Evolutionary conservation across 75 land plant genomes (phyloP).

Genomic region (Pseudotsuga menziesii): DNA sequence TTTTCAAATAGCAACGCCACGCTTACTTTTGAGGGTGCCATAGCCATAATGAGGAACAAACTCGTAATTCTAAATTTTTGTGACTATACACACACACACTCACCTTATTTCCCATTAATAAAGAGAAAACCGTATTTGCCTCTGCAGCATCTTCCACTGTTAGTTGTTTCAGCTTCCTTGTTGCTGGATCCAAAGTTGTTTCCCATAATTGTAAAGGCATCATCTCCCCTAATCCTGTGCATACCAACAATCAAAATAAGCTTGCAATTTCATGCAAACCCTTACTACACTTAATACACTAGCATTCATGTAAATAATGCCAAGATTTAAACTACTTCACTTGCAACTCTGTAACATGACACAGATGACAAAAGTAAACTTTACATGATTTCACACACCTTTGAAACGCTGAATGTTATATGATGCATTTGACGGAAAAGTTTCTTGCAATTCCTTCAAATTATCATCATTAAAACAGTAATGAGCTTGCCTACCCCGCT

Average conservation of each 20-base stretch:
- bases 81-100: not conserved
- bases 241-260: slow-evolving; percentile 4
- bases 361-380: not conserved
- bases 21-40: not conserved
- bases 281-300: not conserved
- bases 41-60: too few species aligned
- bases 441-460: slow-evolving; percentile 47
- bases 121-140: slow-evolving; percentile 79
- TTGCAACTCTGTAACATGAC: not conserved
- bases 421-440: slow-evolving; percentile 81
- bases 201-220: slow-evolving; percentile 98
- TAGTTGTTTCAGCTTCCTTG: slow-evolving; percentile 77
- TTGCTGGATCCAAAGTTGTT: slow-evolving; percentile 84
- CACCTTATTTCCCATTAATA: slow-evolving; percentile 91
- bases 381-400: slow-evolving; percentile 33
- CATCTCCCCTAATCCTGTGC: slow-evolving; percentile 95
- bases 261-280: too few species aligned
- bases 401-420: slow-evolving; percentile 90
- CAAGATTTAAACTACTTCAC: not conserved
- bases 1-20: not conserved
- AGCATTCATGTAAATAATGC: not conserved
- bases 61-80: too few species aligned
- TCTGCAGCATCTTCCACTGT: slow-evolving; percentile 92
- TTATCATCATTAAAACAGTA: slow-evolving; percentile 87
- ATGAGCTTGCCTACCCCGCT: slow-evolving; percentile 79